Evolutionary conservation across 208 protist species (phyloP), one percentile per base, ranked within the genome.

Genomic region (Leishmania braziliensis): DNA sequence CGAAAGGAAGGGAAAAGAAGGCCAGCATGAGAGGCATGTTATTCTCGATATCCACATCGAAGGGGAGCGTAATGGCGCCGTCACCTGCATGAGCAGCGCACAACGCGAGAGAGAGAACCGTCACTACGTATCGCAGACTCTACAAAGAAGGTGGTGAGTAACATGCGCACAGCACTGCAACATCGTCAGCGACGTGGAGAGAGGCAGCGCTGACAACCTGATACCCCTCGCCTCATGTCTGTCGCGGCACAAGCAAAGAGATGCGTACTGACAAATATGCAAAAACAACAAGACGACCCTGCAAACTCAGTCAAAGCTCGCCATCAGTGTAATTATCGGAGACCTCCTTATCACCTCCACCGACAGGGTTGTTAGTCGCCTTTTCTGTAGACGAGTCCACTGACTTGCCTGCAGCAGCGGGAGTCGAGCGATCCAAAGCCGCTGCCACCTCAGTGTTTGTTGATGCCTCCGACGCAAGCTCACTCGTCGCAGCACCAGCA

Each of bases 241-340:
- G n/a, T 48, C 20, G 66, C 39, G n/a, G 14, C 66, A 48, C 26
- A 9, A 50, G 26, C 20, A 71, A 50, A 50, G 6, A 46, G 6
- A 16, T 20, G n/a, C 18, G n/a, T 2, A 6, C 39, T 14, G 4
- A 50, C 36, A 50, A 18, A 69, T 46, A 29, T 29, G 1, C 1
- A 39, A 71, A 12, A 16, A 73, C 20, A 51, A 65, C 29, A 12
- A 58, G 23, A 73, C 20, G 12, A 43, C 16, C 53, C n/a, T 20
- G 33, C 43, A 39, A 26, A 58, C n/a, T n/a, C 46, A 43, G 20
- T 75, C 71, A 77, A 14, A 77, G 74, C 9, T 77, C 74, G 56
- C 16, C 74, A 50, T 66, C 36, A 3, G 9, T 48, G 56, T 51
- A 9, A 16, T 53, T 56, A 16, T 60, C 36, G 51, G n/a, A 3